Evolutionary conservation across 202 grass and related monocot genomes (phyloP).

Genomic region (Schoenoplectus tabernaemontani): DNA sequence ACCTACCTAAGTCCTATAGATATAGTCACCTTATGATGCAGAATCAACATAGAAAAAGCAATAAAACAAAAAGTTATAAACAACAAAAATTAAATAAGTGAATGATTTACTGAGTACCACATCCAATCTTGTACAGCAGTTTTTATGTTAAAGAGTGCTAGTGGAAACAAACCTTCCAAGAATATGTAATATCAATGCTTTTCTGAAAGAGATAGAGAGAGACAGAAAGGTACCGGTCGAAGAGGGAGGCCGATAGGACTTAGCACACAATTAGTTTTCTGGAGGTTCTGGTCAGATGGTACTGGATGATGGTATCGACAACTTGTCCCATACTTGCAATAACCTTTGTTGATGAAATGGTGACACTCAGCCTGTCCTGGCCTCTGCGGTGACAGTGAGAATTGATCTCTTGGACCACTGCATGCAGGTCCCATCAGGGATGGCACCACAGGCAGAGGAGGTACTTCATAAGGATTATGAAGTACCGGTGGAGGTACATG

Average conservation of each 20-base stretch:
- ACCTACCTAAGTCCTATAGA: neutral
- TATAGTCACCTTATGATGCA: neutral
- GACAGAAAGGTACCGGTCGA: constrained; percentile 58
- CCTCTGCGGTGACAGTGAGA: neutral
- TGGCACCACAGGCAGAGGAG: constrained; percentile 34
- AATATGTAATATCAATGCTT: neutral
- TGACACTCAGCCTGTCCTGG: constrained; percentile 26
- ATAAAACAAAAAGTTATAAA: too few relatives aligned
- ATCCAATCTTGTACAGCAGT: neutral
- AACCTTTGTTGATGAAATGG: constrained; percentile 37
- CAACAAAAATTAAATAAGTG: neutral
- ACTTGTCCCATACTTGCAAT: constrained; percentile 39
- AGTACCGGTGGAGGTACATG: constrained; percentile 38
- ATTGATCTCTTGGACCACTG: constrained; percentile 41
- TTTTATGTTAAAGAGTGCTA: too few relatives aligned
- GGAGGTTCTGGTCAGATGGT: constrained; percentile 27
- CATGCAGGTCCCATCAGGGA: constrained; percentile 42
- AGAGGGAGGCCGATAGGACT: constrained; percentile 86
- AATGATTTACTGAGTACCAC: neutral
- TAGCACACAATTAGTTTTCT: constrained; percentile 50
- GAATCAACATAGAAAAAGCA: neutral
- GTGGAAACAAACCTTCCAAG: too few relatives aligned
- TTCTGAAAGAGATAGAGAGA: constrained; percentile 5
- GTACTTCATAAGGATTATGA: constrained; percentile 31
- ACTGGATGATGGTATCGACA: constrained; percentile 42